A percentile compares a stretch with the other conserved stretches of the same genome.
phyloP scores from a whole-genome alignment of 1,139 yeast species.

The Lodderomyces jiufengensis region DNA sequence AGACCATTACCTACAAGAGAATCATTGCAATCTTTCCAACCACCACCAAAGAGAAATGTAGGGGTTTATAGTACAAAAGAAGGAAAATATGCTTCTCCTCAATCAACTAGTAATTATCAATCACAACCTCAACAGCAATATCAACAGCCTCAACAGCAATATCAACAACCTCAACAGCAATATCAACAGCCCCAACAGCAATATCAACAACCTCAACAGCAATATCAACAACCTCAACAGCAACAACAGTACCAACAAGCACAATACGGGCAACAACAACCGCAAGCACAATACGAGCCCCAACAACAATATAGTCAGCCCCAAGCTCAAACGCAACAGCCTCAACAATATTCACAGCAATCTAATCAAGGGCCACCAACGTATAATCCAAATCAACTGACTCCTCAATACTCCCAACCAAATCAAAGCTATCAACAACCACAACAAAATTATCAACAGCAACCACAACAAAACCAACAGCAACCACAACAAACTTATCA shows the following conservation, averaged over 20 bases:
- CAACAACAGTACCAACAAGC: constrained; percentile 7
- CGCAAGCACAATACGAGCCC: constrained; percentile 10
- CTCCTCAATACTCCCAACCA: not conserved
- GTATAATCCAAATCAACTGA: not conserved
- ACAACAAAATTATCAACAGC: constrained; percentile 4
- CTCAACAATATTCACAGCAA: constrained; percentile 11
- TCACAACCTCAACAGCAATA: constrained; percentile 6
- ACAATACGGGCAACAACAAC: constrained; percentile 10
- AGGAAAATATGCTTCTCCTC: constrained; percentile 12
- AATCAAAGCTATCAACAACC: constrained; percentile 2
- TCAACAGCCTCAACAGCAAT: constrained; percentile 9
- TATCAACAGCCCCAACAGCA: constrained; percentile 7
- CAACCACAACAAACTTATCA: constrained; percentile 8
- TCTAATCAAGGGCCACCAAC: constrained; percentile 8
- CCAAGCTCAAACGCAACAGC: constrained; percentile 8
- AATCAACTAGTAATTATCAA: constrained; percentile 2
- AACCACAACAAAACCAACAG: constrained; percentile 6
- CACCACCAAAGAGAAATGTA: constrained; percentile 39
- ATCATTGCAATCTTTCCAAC: constrained; percentile 27
- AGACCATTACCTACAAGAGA: constrained; percentile 18
- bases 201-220: constrained; percentile 10
- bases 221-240: constrained; percentile 12
- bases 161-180: constrained; percentile 10
- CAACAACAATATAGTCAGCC: constrained; percentile 6
- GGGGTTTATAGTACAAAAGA: constrained; percentile 15